These are phyloP conservation scores for Apiospora pterosperma DNA, from an alignment of 2,329 filamentous ascomycete genomes.

Conservation along the genomic window DNA sequence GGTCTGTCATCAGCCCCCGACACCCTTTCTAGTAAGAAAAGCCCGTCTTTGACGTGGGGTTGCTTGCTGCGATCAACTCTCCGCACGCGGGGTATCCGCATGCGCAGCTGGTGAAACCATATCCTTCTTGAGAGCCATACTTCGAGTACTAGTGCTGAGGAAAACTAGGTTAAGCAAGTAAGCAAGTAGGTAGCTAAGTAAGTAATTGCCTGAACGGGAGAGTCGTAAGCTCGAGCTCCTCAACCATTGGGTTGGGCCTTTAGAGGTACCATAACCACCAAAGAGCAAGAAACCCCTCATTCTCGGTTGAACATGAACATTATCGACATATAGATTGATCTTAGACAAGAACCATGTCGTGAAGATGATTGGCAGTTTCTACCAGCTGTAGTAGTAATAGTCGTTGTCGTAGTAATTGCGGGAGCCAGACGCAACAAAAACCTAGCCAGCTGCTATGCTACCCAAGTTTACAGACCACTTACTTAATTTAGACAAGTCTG, in stretches of 20 bases:
- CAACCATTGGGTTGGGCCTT: neutral
- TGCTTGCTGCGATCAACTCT: neutral
- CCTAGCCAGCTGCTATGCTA: neutral
- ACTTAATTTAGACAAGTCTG: neutral
- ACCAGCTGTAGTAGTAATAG: neutral
- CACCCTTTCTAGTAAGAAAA: neutral
- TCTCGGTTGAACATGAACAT: neutral
- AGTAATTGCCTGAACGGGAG: neutral
- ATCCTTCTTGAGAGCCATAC: neutral
- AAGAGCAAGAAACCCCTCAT: neutral
- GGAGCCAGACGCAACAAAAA: neutral
- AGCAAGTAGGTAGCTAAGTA: too few relatives aligned
- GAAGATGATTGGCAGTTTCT: neutral
- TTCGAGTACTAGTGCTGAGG: neutral
- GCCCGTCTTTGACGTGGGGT: neutral
- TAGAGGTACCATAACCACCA: neutral
- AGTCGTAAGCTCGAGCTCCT: neutral
- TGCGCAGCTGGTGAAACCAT: neutral
- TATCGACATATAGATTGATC: neutral
- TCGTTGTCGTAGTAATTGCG: neutral
- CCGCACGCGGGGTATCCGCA: neutral
- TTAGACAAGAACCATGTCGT: neutral
- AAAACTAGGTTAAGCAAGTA: too few relatives aligned
- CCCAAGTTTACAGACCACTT: neutral
- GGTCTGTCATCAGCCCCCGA: neutral